Conservation (phyloP, 1,284 basidiomycete species). For the Mycosarcoma mackinlayi region DNA sequence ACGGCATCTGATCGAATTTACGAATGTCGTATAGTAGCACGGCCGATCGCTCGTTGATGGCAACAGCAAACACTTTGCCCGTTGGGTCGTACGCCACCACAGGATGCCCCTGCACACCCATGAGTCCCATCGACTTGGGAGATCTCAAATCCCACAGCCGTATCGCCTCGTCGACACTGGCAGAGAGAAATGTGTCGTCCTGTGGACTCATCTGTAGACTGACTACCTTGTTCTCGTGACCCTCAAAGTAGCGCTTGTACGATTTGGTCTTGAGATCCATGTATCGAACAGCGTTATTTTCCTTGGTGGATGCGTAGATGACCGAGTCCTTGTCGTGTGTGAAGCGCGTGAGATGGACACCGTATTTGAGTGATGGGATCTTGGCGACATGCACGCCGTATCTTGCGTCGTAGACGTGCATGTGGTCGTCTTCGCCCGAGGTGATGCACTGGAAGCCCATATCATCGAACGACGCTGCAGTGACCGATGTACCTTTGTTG, state of each 20-base stretch:
- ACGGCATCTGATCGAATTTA: constrained; percentile 88
- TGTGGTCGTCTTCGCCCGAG: constrained; percentile 90
- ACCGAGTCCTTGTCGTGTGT: constrained; percentile 88
- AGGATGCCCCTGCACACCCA: constrained; percentile 75
- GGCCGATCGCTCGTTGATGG: constrained; percentile 74
- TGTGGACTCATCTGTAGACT: constrained; percentile 91
- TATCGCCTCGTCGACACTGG: constrained; percentile 92
- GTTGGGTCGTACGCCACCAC: constrained; percentile 89
- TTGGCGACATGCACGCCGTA: constrained; percentile 84
- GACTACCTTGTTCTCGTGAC: constrained; percentile 85
- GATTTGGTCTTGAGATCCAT: constrained; percentile 95
- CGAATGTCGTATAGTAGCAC: constrained; percentile 78
- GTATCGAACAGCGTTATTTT: constrained; percentile 91
- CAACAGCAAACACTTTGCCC: constrained; percentile 92
- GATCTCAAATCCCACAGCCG: constrained; percentile 92
- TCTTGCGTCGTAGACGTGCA: constrained; percentile 87
- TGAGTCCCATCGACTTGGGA: constrained; percentile 75
- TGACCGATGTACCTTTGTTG: constrained; percentile 72
- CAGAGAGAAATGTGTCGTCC: constrained; percentile 95
- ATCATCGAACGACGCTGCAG: constrained; percentile 90
- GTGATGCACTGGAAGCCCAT: constrained; percentile 86
- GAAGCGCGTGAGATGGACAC: constrained; percentile 90
- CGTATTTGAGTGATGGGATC: constrained; percentile 93
- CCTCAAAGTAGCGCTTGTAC: constrained; percentile 93
- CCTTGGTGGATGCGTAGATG: constrained; percentile 92